Base-by-base conservation (phyloP, 2,329 filamentous ascomycete genomes). In the Epicoccum sorghinum region DNA sequence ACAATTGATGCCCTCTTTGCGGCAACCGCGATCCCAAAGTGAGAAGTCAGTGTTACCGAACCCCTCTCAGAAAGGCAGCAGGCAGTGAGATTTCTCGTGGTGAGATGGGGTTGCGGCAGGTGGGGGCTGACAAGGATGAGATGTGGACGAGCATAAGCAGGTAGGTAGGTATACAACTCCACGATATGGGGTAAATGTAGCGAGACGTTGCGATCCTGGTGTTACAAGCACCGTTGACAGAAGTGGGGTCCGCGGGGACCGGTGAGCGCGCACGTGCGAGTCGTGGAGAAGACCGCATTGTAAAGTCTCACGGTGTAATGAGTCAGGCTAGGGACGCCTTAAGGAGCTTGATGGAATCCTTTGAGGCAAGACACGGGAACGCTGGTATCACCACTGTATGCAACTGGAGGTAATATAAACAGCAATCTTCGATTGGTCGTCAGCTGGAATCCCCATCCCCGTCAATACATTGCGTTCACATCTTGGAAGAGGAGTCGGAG, bases 111-210 rank as follows among this genome's bases (percentile, higher is more conserved):
- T 45, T 49, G 14, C 36, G 52, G 52, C 47, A 55, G 41, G 52
- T 55, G 52, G 52, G 52, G 52, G 52, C 52, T 55, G 52, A 55
- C 52, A 41, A 41, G 46, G n/a, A 35, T 35, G 30, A 24, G 45
- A 18, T 18, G 18, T 40, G 9, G 27, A 54, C 32, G 7, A 22
- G 39, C 44, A 44, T 22, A 22, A 22, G 4, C 12, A 25, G 27
- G 27, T 29, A 29, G 27, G 27, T 29, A 30, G 13, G 13, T 18
- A 37, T 13, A 47, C 36, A 27, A 40, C 23, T 32, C 24, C 23
- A 46, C 14, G 12, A 48, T 7, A 7, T 30, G 29, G 29, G 32
- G 32, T 5, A 33, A 4, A n/a, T 33, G 32, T 1, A 9, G 27
- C 27, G 32, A 33, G 13, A 12, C 32, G 7, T 12, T 12, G 13